Conservation (phyloP, 2,329 filamentous ascomycete species). For the Penicillium olsonii region DNA sequence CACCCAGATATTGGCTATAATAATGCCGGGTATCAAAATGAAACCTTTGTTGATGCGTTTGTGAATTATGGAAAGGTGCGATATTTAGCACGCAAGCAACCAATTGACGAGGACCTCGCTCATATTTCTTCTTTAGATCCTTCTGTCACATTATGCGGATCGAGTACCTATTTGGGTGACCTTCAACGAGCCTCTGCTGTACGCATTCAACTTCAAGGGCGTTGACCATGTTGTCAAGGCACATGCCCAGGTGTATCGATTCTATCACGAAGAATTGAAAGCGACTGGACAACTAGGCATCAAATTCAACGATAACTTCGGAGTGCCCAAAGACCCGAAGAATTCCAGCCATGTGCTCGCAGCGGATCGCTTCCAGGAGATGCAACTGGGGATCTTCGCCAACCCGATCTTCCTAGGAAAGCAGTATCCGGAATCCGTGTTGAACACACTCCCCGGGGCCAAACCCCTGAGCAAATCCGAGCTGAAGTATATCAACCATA, state of each 20-base stretch:
- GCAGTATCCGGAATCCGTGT: constrained; percentile 47
- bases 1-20: constrained; percentile 27
- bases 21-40: constrained; percentile 38
- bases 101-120: background rate
- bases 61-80: constrained; percentile 40
- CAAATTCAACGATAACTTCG: constrained; percentile 55
- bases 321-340: constrained; percentile 46
- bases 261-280: constrained; percentile 45
- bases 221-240: constrained; percentile 54
- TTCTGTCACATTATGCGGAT: constrained; percentile 41
- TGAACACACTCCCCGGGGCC: constrained; percentile 49
- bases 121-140: constrained; percentile 16
- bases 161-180: constrained; percentile 46
- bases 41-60: constrained; percentile 44
- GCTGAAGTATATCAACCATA: constrained; percentile 52
- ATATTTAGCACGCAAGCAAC: too few relatives aligned
- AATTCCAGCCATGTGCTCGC: constrained; percentile 29
- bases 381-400: constrained; percentile 45
- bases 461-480: constrained; percentile 50
- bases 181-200: constrained; percentile 44
- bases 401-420: constrained; percentile 48
- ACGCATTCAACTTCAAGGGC: constrained; percentile 47
- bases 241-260: constrained; percentile 36
- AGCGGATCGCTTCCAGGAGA: constrained; percentile 35
- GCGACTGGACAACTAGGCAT: constrained; percentile 46